Base-by-base conservation (phyloP, 2,329 filamentous ascomycete species). In the Pestalotiopsis sp. region DNA sequence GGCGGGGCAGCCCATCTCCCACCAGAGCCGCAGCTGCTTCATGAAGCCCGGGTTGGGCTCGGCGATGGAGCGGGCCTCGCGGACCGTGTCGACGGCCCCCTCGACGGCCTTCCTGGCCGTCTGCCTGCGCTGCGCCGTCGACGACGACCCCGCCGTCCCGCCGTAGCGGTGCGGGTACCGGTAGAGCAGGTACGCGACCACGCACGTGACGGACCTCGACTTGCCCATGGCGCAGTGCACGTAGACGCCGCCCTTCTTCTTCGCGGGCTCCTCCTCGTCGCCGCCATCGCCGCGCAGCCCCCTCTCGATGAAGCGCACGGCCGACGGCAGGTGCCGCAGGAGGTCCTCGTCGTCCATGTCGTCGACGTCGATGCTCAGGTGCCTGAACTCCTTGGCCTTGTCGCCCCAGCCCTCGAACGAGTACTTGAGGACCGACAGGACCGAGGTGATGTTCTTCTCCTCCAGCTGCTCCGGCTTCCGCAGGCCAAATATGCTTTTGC, bases 1-100 rank as follows among this genome's bases (percentile, higher is more conserved):
- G 4, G 82, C 87, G 1, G 95, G 93, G 73, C 91, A 95, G 61
- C 90, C 90, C 93, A 98, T 97, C 72, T 91, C 84, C 84, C 94
- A 92, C 85, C 95, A 99, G 66, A 98, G 84, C 73, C 92, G 86
- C 4, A 99, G 86, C 80, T 99, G 96, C 64, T 89, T 84, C 90
- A 95, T 94, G 85, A 99, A 99, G 36, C 95, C 95, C 39, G 89
- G 84, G 78, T 99, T 99, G 3, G 96, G 96, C 76, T 97, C 93
- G 70, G 92, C 95, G 67, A 96, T 88, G 17, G 92, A 89, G 52
- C 95, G 90, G 58, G 87, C 88, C 77, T 91, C 82, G 66, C 90
- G 89, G 64, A 98, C 84, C 72, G 91, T 86, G 31, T 85, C 83
- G 64, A 98, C 83, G 2, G 95, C 94, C 60, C 79, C 77, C n/a